Evolutionary conservation across 2,329 filamentous ascomycete genomes (phyloP), one percentile per base, ranked within the genome.

Genomic region (Fusarium fracticaudum): DNA sequence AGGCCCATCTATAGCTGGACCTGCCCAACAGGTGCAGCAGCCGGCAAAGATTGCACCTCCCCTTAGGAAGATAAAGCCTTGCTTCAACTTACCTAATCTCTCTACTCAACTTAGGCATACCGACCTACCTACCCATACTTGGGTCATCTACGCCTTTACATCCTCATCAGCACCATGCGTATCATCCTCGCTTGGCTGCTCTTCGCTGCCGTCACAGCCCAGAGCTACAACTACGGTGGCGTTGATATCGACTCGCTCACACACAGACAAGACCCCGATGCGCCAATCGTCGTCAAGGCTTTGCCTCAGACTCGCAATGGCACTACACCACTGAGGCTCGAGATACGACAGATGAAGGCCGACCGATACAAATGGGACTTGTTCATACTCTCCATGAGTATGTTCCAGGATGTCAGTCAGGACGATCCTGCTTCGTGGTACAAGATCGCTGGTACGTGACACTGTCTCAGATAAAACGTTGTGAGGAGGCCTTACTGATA

Each of bases 321-420:
- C 47, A 83, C 82, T 22, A 72, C 85, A 14, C 86, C 84, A 18
- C 64, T 84, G 43, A 89, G 94, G 72, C 86, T 87, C 57, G 93
- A 96, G 78, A 89, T 97, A 72, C 87, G 91, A 51, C 84, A 92
- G 44, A 85, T 97, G 75, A 85, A 89, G 72, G 83, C 87, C 61
- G 88, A 93, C 66, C 80, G 87, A 14, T 90, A 94, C 77, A 87
- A 89, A 79, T 94, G 92, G 90, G 94, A 93, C 79, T 83, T 97
- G 67, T 97, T 92, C 81, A 85, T 97, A 33, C 87, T 96, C 55
- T 92, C 92, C 18, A 86, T 96, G 76, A 90, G 89, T 80, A 90
- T 91, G 84, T 90, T 96, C 85, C 91, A 94, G 82, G 88, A 86
- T 70, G 89, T 89, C 64, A 85, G 91, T 72, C 92, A 94, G 82